Evolutionary conservation across 2,329 filamentous ascomycete species (phyloP).

Genomic region (Rhynchosporium graminicola): DNA sequence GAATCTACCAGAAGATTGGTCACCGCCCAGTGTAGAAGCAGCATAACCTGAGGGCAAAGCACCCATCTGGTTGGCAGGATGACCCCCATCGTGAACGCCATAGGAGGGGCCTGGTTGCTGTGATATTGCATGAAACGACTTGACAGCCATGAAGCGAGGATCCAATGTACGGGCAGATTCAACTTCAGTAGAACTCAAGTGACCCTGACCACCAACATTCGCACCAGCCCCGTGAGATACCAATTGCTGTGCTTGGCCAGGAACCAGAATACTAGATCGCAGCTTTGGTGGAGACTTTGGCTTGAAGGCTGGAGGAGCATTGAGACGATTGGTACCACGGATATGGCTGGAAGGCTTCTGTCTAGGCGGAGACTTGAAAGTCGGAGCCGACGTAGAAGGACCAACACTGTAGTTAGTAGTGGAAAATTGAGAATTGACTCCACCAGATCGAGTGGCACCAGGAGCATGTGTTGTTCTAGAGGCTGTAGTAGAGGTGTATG

Average conservation of each 20-base stretch:
- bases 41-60: neutral
- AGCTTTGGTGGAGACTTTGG: constrained; percentile 1
- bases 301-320: neutral
- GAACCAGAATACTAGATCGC: neutral
- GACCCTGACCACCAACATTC: neutral
- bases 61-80: neutral
- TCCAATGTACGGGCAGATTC: neutral
- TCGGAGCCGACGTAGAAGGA: neutral
- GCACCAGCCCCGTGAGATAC: neutral
- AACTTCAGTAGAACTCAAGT: neutral
- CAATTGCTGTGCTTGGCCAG: neutral
- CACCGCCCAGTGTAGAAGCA: neutral
- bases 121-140: neutral
- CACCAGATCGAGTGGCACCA: constrained; percentile 3
- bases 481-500: neutral
- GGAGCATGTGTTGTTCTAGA: constrained; percentile 4
- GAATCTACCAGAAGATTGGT: neutral
- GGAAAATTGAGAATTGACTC: neutral
- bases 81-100: neutral
- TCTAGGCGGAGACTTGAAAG: constrained; percentile 2
- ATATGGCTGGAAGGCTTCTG: neutral
- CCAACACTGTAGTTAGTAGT: neutral
- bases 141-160: neutral
- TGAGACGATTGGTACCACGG: neutral
- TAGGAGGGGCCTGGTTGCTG: neutral